Base-by-base conservation (phyloP, 441 rosid species). In the Erodium texanum region DNA sequence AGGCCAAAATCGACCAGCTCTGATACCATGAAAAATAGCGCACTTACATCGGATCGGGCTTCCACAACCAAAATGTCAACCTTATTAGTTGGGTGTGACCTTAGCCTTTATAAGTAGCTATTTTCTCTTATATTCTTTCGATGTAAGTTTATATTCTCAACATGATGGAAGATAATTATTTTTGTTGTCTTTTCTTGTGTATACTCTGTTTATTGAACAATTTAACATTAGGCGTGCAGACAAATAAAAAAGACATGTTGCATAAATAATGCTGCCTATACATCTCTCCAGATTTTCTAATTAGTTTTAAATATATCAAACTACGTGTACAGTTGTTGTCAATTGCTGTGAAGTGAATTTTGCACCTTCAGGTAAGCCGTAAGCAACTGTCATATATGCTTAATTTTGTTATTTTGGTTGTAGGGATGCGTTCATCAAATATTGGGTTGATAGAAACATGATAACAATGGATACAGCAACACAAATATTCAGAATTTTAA, bases 381-480 rank as follows among this genome's bases (percentile, higher is more conserved):
- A n/a, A n/a, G n/a, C n/a, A n/a, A 50, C 58, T 3, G 20, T 15
- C 19, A 50, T 50, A 6, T 16, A 56, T 19, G 6, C 29, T 71
- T 78, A 22, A 14, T 23, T 54, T 70, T 70, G 16, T 65, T 20
- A 70, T 36, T 23, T 66, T 71, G 29, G 38, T 73, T 74, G 71
- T 66, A 95, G 99, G 83, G 94, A 89, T 70, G 92, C 94, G 32
- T 90, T 95, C 81, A 74, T 89, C 80, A 85, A 85, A 80, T 95
- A 84, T 75, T 95, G 97, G 99, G 64, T 92, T 76, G 82, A 85
- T 70, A 85, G 92, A 10, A 86, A 82, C 77, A 82, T 95, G 86
- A 79, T 95, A 82, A 86, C 92, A 11, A 68, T 82, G 93, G 97
- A 89, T 84, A 75, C 81, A 70, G 90, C 93, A 0, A 88, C 96